phyloP scores from a whole-genome alignment of 2,329 filamentous ascomycete species.

The Capronia americana region DNA sequence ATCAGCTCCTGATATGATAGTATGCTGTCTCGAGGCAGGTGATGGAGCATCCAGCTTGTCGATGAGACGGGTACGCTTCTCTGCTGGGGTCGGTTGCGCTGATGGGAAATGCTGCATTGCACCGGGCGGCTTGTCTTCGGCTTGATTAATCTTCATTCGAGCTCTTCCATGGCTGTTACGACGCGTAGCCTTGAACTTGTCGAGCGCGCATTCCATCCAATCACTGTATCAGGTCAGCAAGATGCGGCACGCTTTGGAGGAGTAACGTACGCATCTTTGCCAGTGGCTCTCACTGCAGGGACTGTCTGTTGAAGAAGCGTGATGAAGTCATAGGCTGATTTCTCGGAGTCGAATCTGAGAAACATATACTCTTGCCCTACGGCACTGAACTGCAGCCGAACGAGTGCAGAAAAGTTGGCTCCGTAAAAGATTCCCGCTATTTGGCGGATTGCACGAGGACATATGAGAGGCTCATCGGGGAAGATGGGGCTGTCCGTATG shows the following conservation, averaged over 20 bases:
- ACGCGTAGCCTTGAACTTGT: not conserved
- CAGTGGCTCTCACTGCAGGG: not conserved
- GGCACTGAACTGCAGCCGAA: conserved; percentile 19
- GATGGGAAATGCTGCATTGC: not conserved
- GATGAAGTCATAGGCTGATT: conserved; percentile 26
- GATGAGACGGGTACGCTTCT: conserved; percentile 25
- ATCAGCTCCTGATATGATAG: conserved; percentile 21
- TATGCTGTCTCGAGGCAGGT: not conserved
- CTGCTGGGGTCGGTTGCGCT: not conserved
- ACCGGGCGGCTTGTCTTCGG: too few species aligned
- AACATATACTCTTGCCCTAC: conserved; percentile 11
- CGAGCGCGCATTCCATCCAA: conserved; percentile 29
- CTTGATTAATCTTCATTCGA: not conserved
- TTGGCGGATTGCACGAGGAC: conserved; percentile 17
- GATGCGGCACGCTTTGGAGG: not conserved
- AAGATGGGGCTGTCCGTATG: conserved; percentile 22
- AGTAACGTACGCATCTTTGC: conserved; percentile 17
- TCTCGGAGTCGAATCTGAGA: conserved; percentile 28
- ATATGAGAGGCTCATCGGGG: conserved; percentile 16
- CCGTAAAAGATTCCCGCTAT: conserved; percentile 22
- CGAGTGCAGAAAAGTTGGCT: conserved; percentile 5
- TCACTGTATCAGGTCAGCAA: conserved; percentile 18
- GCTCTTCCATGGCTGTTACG: not conserved
- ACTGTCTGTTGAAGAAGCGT: not conserved
- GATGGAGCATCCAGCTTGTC: conserved; percentile 33